Conservation (phyloP, 441 rosid genomes). For the Aquilaria agallochum region DNA sequence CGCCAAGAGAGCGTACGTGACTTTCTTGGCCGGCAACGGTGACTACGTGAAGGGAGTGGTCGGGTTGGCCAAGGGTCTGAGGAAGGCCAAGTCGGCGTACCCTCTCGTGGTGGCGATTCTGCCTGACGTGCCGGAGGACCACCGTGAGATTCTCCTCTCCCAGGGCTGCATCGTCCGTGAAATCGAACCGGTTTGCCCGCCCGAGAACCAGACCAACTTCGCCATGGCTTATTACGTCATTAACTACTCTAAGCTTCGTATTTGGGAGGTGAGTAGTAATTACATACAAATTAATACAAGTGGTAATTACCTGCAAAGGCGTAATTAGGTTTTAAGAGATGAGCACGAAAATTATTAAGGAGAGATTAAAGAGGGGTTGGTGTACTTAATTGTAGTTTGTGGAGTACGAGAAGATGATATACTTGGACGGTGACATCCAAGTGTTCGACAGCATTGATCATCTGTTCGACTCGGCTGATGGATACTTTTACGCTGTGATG, state of each 20-base stretch:
- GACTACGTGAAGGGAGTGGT: slow-evolving; percentile 78
- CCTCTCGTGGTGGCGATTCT: slow-evolving; percentile 73
- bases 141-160: slow-evolving; percentile 52
- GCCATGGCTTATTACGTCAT: slow-evolving; percentile 72
- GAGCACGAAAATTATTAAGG: too few relatives aligned
- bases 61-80: slow-evolving; percentile 71
- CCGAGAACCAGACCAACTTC: slow-evolving; percentile 41
- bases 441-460: slow-evolving; percentile 69
- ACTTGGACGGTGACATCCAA: slow-evolving; percentile 86
- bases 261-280: slow-evolving; percentile 54
- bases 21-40: slow-evolving; percentile 71
- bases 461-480: slow-evolving; percentile 47
- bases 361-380: too few relatives aligned
- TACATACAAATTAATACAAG: too few relatives aligned
- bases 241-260: slow-evolving; percentile 73
- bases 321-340: too few relatives aligned
- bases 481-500: slow-evolving; percentile 65
- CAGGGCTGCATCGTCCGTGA: slow-evolving; percentile 74
- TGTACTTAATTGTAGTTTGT: slow-evolving; percentile 39
- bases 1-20: slow-evolving; percentile 48
- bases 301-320: too few relatives aligned
- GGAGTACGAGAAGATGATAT: slow-evolving; percentile 77
- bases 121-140: slow-evolving; percentile 73
- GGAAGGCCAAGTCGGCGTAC: slow-evolving; percentile 46
- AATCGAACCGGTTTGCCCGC: slow-evolving; percentile 61